These are phyloP conservation scores for Globisporangium acanthophoron DNA, from an alignment of 352 stramenopile species.

Conservation along the genomic window DNA sequence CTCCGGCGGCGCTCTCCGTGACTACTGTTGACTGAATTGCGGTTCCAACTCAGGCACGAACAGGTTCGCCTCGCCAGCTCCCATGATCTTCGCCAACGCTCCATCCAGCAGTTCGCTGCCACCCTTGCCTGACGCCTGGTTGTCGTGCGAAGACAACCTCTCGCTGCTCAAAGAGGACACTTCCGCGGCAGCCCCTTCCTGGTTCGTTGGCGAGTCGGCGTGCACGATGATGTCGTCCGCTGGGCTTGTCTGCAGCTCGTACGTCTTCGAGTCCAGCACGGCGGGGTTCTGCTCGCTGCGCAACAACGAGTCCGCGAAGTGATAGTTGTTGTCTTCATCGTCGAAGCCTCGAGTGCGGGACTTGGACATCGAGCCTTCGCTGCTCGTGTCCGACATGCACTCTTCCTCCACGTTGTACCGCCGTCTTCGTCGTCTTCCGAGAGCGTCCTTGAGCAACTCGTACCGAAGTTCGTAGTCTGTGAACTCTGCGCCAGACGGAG, in stretches of 20 bases:
- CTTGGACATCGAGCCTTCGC: slow-evolving; percentile 32
- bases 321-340: slow-evolving; percentile 12
- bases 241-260: slow-evolving; percentile 2
- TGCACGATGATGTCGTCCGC: neutral
- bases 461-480: slow-evolving; percentile 39
- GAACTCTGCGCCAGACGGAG: slow-evolving; percentile 30
- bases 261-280: neutral
- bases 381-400: slow-evolving; percentile 57
- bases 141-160: slow-evolving; percentile 11
- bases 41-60: neutral
- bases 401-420: slow-evolving; percentile 39
- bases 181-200: slow-evolving; percentile 1
- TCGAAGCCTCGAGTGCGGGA: slow-evolving; percentile 17
- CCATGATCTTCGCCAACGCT: neutral
- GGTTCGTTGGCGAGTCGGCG: slow-evolving; percentile 4
- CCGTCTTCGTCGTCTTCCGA: slow-evolving; percentile 6
- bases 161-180: slow-evolving; percentile 8
- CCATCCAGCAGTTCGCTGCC: neutral
- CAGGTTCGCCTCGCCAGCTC: neutral
- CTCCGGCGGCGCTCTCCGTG: neutral
- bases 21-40: slow-evolving; percentile 8
- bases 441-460: slow-evolving; percentile 26
- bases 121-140: neutral
- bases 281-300: slow-evolving; percentile 1
- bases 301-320: slow-evolving; percentile 1